Base-by-base conservation (phyloP, 495 filamentous ascomycete species). In the Antarctomyces pellizariae region DNA sequence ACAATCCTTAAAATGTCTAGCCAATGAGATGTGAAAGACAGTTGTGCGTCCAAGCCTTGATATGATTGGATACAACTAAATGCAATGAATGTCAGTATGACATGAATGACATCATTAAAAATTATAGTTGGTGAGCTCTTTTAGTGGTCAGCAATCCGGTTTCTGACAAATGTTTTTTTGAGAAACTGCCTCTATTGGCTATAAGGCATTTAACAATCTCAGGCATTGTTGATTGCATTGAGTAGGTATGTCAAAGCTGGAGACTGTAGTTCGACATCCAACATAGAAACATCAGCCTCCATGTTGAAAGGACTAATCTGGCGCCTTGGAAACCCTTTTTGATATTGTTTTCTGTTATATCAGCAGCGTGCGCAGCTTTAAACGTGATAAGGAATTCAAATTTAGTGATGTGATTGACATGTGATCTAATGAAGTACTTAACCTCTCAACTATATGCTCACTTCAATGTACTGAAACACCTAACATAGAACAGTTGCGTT, bases 351-450 rank as follows among this genome's bases (percentile, higher is more conserved):
- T 14, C 8, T 18, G 18, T 41, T 2, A 38, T 32, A 14, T 31
- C n/a, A 18, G 19, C 9, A 3, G 5, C 13, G 26, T 26, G 27
- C 8, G 31, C 30, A 11, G 26, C 35, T 12, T 19, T 16, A 24
- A 38, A 38, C 10, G 36, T 31, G 7, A 23, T 20, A 9, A 31
- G 21, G 24, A 40, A 40, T 26, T 40, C 35, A 5, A 34, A 16
- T 18, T 41, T 38, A 0, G 26, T 38, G 17, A 38, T 41, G 18
- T 37, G 28, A 18, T 41, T 40, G 12, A 40, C 34, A 24, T 28
- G 26, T 12, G 6, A 10, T 12, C 21, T 30, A 5, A 34, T 35
- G 22, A 38, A 26, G 2, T 11, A 18, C 25, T 36, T 24, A 19
- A 36, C 26, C 13, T 37, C 16, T 3, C 20, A 2, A 16, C 35